Evolutionary conservation across 192 early-diverging fungal species (phyloP), one percentile per base, ranked within the genome.

Genomic region (Entomortierella parvispora): DNA sequence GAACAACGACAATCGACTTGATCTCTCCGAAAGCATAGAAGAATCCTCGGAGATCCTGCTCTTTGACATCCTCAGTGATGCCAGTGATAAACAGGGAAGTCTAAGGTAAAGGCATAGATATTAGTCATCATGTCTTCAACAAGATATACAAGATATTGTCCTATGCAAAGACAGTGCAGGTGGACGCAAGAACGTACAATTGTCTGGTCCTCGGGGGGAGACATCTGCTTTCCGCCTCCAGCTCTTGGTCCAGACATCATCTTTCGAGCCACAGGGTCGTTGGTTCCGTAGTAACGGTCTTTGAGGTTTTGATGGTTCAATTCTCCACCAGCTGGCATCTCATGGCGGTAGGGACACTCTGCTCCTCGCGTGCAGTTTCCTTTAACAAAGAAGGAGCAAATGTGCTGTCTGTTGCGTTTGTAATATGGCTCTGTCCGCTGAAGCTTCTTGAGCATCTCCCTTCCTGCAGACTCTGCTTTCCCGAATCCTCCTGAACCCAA

Each of bases 311-410:
- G 96, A 79, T 96, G 85, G 15, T 91, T 84, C 54, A 96, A 67
- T 58, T 96, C 96, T 48, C 90, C 85, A 15, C 96, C 90, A 57
- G 86, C 83, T 14, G 96, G 96, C 77, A 96, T 84, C 69, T 97
- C 97, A 69, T 99, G 97, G n/a, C 93, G 85, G 79, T 95, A 99
- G 14, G 98, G 97, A 69, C 98, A 99, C 66, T 93, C 93, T 42
- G 90, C 92, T 42, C 97, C 98, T 32, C 98, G 91, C 23, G 89
- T 99, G 77, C 98, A 99, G 57, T 93, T 88, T 53, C 94, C 98
- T 56, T 94, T 94, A 46, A 94, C 93, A 84, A 91, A 99, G 71
- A 99, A 99, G 8, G 97, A 94, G 79, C 98, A 99, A 34, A 98
- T 90, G 55, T 95, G 95, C 7, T 93, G 84, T 40, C 91, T 71